These are phyloP conservation scores for Aspergillus ochraceoroseus DNA, from an alignment of 2,329 filamentous ascomycete species.

Conservation along the genomic window DNA sequence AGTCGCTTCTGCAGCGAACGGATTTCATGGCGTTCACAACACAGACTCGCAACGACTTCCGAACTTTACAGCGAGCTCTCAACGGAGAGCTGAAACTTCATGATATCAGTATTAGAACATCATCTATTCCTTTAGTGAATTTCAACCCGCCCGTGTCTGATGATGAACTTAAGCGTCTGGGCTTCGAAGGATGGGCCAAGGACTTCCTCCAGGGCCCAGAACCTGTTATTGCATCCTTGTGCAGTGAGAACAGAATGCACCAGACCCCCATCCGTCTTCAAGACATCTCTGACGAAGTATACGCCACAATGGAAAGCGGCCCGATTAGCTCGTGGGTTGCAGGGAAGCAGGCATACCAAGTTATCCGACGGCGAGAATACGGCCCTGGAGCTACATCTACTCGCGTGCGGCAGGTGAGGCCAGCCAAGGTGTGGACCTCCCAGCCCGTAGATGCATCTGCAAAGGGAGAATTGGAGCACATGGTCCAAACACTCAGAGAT, in stretches of 20 bases:
- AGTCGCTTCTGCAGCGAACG: slow-evolving; percentile 51
- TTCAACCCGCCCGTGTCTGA: slow-evolving; percentile 54
- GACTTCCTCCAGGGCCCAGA: slow-evolving; percentile 77
- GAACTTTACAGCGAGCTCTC: slow-evolving; percentile 62
- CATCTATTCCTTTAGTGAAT: slow-evolving; percentile 49
- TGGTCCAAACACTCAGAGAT: slow-evolving; percentile 42
- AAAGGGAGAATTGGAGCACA: slow-evolving; percentile 57
- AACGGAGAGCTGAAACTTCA: slow-evolving; percentile 60
- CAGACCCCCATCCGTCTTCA: slow-evolving; percentile 59
- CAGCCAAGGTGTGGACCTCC: slow-evolving; percentile 68
- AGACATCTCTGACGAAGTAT: slow-evolving; percentile 63
- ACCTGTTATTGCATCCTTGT: slow-evolving; percentile 82
- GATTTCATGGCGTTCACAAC: slow-evolving; percentile 65
- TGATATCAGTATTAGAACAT: slow-evolving; percentile 66
- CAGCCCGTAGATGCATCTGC: slow-evolving; percentile 61
- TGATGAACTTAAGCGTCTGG: slow-evolving; percentile 54
- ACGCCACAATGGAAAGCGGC: slow-evolving; percentile 57
- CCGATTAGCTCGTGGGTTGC: slow-evolving; percentile 66
- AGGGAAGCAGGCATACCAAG: slow-evolving; percentile 58
- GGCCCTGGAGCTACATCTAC: slow-evolving; percentile 69
- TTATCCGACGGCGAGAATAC: slow-evolving; percentile 73
- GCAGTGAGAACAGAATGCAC: slow-evolving; percentile 65
- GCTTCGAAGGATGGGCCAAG: slow-evolving; percentile 74
- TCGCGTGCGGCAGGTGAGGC: slow-evolving; percentile 55
- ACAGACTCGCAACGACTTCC: slow-evolving; percentile 70